Conservation (phyloP, 345 rosid genomes). For the Bruguiera parviflora region DNA sequence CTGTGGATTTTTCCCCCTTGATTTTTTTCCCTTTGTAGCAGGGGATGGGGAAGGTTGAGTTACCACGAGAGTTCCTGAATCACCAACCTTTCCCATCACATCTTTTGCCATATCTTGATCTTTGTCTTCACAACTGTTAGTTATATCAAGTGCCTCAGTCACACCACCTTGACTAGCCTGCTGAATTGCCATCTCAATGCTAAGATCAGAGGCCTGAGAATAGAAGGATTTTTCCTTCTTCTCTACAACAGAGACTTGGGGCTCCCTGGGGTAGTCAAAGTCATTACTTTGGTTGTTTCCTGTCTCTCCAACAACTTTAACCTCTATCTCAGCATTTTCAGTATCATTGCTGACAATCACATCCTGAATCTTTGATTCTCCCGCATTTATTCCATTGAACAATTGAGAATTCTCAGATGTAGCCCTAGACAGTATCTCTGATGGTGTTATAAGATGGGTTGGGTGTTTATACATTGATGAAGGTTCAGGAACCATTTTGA, state of each 20-base stretch:
- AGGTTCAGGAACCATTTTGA: constrained; percentile 37
- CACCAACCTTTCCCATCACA: constrained; percentile 43
- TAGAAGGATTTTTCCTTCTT: constrained; percentile 48
- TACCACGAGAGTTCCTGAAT: constrained; percentile 31
- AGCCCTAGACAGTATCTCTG: too few species aligned
- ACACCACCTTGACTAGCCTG: constrained; percentile 29
- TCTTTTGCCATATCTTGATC: constrained; percentile 30
- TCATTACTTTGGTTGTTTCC: constrained; percentile 45
- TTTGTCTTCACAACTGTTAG: constrained; percentile 29
- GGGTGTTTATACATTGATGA: constrained; percentile 60
- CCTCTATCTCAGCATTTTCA: constrained; percentile 50
- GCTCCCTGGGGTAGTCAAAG: constrained; percentile 33
- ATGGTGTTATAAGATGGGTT: constrained; percentile 81
- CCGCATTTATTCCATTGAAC: constrained; percentile 38
- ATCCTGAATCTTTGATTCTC: constrained; percentile 47
- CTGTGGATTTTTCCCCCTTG: constrained; percentile 56
- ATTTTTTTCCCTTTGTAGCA: constrained; percentile 53
- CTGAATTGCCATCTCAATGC: constrained; percentile 45
- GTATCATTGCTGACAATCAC: constrained; percentile 41
- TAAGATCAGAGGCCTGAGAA: constrained; percentile 72
- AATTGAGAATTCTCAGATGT: too few species aligned
- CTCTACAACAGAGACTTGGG: constrained; percentile 37
- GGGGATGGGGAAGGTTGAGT: constrained; percentile 40
- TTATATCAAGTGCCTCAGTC: constrained; percentile 28
- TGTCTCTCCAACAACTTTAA: constrained; percentile 58